phyloP scores from a whole-genome alignment of 2,329 filamentous ascomycete genomes.

The Neopestalotiopsis sp. region DNA sequence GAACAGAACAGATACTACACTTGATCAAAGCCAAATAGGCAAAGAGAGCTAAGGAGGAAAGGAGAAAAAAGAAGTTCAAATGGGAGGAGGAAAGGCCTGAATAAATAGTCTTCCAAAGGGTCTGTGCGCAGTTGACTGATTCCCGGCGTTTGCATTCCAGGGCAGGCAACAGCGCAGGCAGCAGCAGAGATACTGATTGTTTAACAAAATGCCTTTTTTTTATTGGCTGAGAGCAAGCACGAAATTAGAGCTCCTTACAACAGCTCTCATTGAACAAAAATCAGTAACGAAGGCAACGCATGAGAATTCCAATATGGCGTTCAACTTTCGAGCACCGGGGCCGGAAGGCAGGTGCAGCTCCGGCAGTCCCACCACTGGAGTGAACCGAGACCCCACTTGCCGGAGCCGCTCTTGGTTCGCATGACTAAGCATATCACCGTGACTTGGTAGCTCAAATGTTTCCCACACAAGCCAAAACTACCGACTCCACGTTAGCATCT shows the following conservation, averaged over 20 bases:
- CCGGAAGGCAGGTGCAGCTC: neutral
- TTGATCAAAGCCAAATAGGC: slow-evolving; percentile 38
- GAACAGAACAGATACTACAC: slow-evolving; percentile 73
- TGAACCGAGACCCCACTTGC: neutral
- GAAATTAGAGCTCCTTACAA: too few species aligned
- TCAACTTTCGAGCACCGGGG: neutral
- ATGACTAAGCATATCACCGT: neutral
- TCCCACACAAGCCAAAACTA: neutral
- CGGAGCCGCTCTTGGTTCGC: neutral
- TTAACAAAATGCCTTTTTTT: neutral
- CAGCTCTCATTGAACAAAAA: neutral
- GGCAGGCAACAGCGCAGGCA: neutral
- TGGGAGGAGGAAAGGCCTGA: slow-evolving; percentile 15
- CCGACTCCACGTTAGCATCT: neutral
- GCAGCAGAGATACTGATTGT: slow-evolving; percentile 2
- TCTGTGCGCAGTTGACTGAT: slow-evolving; percentile 8
- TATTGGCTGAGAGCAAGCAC: neutral
- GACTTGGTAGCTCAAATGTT: too few species aligned
- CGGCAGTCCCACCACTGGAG: neutral
- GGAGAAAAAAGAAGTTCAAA: slow-evolving; percentile 21
- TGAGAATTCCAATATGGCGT: neutral
- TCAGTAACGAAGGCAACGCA: neutral
- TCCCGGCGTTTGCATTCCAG: neutral
- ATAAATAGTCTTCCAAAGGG: slow-evolving; percentile 7
- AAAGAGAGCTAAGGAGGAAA: slow-evolving; percentile 44